phyloP scores from a whole-genome alignment of 2,329 filamentous ascomycete species.

The Trichoderma atroviride region DNA sequence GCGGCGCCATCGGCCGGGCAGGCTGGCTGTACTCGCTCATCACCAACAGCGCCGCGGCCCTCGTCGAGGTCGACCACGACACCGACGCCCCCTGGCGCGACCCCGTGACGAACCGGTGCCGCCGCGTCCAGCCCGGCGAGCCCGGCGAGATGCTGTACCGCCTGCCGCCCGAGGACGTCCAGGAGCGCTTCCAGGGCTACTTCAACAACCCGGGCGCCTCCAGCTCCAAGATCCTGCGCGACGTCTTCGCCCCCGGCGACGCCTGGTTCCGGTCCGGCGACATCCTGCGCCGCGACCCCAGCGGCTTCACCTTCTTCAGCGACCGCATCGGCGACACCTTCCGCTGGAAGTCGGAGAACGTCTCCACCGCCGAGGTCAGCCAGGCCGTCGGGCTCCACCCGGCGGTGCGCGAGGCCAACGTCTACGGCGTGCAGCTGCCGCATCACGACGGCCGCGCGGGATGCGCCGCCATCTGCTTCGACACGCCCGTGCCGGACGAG shows the following conservation, averaged over 20 bases:
- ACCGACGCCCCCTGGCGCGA: slow-evolving; percentile 70
- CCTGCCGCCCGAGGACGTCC: slow-evolving; percentile 67
- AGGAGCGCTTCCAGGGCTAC: slow-evolving; percentile 77
- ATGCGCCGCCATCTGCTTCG: slow-evolving; percentile 70
- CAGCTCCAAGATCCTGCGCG: slow-evolving; percentile 70
- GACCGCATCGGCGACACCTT: slow-evolving; percentile 81
- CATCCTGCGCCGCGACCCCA: slow-evolving; percentile 68
- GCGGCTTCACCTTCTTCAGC: slow-evolving; percentile 77
- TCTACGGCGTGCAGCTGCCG: slow-evolving; percentile 80
- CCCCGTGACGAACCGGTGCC: slow-evolving; percentile 69
- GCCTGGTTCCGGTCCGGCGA: slow-evolving; percentile 87
- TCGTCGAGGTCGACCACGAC: slow-evolving; percentile 72
- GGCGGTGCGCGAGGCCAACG: slow-evolving; percentile 74
- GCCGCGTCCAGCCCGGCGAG: slow-evolving; percentile 57
- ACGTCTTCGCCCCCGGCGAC: slow-evolving; percentile 75
- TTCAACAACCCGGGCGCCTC: slow-evolving; percentile 73
- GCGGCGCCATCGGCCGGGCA: slow-evolving; percentile 77
- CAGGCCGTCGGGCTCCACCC: slow-evolving; percentile 70
- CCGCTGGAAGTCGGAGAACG: slow-evolving; percentile 82
- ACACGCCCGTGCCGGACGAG: slow-evolving; percentile 45
- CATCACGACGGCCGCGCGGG: slow-evolving; percentile 83
- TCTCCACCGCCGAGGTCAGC: slow-evolving; percentile 81
- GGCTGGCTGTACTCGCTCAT: slow-evolving; percentile 64
- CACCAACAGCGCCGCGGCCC: slow-evolving; percentile 52
- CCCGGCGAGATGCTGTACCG: slow-evolving; percentile 75